Evolutionary conservation across 2,329 filamentous ascomycete species (phyloP).

Genomic region (Trematosphaeria pertusa): DNA sequence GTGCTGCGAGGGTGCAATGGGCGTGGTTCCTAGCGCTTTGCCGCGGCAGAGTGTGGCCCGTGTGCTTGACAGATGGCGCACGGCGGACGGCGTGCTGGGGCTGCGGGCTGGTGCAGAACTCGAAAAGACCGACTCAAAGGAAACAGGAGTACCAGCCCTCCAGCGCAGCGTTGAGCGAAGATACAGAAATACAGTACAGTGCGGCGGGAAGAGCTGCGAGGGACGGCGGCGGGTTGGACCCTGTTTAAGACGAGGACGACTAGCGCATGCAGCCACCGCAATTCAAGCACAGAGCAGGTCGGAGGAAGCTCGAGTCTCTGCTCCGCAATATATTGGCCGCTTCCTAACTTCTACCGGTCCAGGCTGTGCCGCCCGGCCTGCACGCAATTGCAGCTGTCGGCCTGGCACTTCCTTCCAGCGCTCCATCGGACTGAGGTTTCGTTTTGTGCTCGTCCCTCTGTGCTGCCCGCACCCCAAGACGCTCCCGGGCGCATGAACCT

Average conservation of each 20-base stretch:
- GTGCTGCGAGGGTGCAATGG: conserved; percentile 7
- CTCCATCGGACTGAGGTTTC: too few relatives aligned
- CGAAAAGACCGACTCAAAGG: conserved; percentile 15
- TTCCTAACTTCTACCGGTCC: conserved; percentile 2
- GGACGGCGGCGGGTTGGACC: conserved; percentile 10
- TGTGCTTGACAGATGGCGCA: neutral
- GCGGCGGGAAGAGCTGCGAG: conserved; percentile 11
- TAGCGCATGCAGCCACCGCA: neutral
- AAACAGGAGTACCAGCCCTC: conserved; percentile 6
- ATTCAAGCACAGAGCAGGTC: too few relatives aligned
- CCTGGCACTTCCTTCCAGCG: neutral
- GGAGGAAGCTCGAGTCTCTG: conserved; percentile 16
- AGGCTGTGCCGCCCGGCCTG: neutral
- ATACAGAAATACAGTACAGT: conserved; percentile 9
- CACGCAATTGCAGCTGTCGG: conserved; percentile 1
- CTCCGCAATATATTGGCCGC: conserved; percentile 10
- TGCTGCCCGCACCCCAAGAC: conserved; percentile 1
- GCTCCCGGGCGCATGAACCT: conserved; percentile 14
- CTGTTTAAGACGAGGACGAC: conserved; percentile 7
- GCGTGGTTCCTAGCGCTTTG: conserved; percentile 9
- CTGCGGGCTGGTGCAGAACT: neutral
- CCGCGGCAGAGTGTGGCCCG: conserved; percentile 13
- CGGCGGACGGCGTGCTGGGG: neutral
- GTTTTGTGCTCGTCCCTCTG: too few relatives aligned
- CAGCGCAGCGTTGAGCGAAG: conserved; percentile 8